These are phyloP conservation scores for Populus pruinosa DNA, from an alignment of 345 rosid species.

Conservation along the genomic window DNA sequence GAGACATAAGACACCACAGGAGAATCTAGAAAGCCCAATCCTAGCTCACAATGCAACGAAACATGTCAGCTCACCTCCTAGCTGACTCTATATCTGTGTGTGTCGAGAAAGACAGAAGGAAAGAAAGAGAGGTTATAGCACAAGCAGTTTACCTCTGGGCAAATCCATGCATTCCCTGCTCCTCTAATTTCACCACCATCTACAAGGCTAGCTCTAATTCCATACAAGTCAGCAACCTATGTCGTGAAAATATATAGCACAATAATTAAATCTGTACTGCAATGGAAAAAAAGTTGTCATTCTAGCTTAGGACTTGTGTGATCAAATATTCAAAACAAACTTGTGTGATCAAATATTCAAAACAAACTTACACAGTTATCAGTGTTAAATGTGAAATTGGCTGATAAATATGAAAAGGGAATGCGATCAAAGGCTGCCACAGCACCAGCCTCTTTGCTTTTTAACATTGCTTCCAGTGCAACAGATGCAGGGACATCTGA, in stretches of 20 bases:
- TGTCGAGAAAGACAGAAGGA: background rate
- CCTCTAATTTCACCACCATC: slow-evolving; percentile 99
- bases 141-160: slow-evolving; percentile 73
- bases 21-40: background rate
- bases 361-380: slow-evolving; percentile 79
- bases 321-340: slow-evolving; percentile 28
- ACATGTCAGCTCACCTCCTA: background rate
- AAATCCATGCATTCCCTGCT: slow-evolving; percentile 98
- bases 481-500: slow-evolving; percentile 60
- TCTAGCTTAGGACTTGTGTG: background rate
- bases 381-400: slow-evolving; percentile 91
- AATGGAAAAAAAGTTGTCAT: background rate
- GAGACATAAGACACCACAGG: background rate
- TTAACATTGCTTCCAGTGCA: slow-evolving; percentile 84
- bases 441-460: slow-evolving; percentile 93
- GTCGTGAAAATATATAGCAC: slow-evolving; percentile 10
- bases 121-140: background rate
- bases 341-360: background rate
- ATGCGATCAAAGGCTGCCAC: slow-evolving; percentile 97
- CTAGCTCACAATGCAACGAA: background rate
- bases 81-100: too few relatives aligned
- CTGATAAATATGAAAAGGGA: slow-evolving; percentile 94
- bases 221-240: slow-evolving; percentile 94
- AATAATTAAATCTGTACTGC: background rate
- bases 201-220: slow-evolving; percentile 95